Conservation (phyloP, 441 rosid genomes). For the Manihot esculenta region DNA sequence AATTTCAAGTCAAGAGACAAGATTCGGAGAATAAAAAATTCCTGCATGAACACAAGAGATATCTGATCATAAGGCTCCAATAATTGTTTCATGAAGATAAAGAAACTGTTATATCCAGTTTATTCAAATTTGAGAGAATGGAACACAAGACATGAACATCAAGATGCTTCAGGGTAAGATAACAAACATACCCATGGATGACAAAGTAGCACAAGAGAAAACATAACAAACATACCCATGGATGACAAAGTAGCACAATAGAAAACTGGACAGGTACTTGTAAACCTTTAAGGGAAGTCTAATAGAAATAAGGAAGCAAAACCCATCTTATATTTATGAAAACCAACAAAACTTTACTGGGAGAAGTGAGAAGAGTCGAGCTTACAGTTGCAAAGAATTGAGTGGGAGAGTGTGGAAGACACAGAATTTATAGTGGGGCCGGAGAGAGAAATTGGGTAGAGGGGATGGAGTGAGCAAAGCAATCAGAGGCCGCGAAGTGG, state of each 20-base stretch:
- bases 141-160: too few relatives aligned
- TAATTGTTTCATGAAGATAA: background rate
- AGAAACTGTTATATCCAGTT: background rate
- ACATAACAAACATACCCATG: background rate
- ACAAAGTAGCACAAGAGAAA: background rate
- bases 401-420: background rate
- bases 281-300: background rate
- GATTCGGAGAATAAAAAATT: background rate
- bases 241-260: background rate
- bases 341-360: background rate
- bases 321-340: background rate
- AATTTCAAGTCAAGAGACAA: background rate
- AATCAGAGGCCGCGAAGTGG: slow-evolving; percentile 32
- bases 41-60: background rate
- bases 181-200: background rate
- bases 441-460: background rate
- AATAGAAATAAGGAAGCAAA: background rate
- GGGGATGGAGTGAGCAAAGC: slow-evolving; percentile 13
- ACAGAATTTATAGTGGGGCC: background rate
- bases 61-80: too few relatives aligned
- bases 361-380: background rate
- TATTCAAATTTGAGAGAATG: too few relatives aligned
- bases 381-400: background rate
- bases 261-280: background rate
- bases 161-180: slow-evolving; percentile 1